phyloP scores from a whole-genome alignment of 1,284 basidiomycete species.

The Meira nashicola region DNA sequence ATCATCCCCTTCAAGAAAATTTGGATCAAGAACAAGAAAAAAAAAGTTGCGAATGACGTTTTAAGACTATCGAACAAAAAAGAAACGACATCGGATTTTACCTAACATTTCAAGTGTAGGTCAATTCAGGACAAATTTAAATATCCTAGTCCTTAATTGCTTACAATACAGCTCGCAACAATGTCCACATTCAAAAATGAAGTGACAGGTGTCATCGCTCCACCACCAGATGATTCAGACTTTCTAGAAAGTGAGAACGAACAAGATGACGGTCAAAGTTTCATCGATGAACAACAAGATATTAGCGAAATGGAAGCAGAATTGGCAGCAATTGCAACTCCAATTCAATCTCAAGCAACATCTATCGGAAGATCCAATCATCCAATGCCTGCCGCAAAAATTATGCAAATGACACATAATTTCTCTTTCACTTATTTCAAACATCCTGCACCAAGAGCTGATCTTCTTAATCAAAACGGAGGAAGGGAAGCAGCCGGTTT shows the following conservation, averaged over 20 bases:
- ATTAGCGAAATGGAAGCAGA: constrained; percentile 8
- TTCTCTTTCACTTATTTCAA: constrained; percentile 44
- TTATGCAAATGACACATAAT: constrained; percentile 38
- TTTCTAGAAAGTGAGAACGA: constrained; percentile 38
- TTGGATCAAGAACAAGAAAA: too few species aligned
- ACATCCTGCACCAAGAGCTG: constrained; percentile 15
- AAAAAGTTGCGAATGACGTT: too few species aligned
- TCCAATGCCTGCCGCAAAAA: constrained; percentile 1
- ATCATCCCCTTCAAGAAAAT: too few species aligned
- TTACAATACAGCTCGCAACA: too few species aligned
- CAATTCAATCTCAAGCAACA: constrained; percentile 22
- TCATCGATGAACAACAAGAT: constrained; percentile 16
- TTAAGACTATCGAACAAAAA: too few species aligned
- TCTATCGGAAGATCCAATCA: background rate
- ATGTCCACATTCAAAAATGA: background rate
- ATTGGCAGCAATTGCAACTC: background rate
- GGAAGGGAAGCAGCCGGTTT: background rate
- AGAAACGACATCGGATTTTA: too few species aligned
- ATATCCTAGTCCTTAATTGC: too few species aligned
- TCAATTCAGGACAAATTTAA: too few species aligned
- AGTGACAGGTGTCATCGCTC: background rate
- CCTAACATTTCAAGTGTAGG: too few species aligned
- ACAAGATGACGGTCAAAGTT: constrained; percentile 14
- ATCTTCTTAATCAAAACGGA: constrained; percentile 8
- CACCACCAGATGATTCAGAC: constrained; percentile 36